Evolutionary conservation across 1,284 basidiomycete species (phyloP).

Genomic region (Malassezia japonica): DNA sequence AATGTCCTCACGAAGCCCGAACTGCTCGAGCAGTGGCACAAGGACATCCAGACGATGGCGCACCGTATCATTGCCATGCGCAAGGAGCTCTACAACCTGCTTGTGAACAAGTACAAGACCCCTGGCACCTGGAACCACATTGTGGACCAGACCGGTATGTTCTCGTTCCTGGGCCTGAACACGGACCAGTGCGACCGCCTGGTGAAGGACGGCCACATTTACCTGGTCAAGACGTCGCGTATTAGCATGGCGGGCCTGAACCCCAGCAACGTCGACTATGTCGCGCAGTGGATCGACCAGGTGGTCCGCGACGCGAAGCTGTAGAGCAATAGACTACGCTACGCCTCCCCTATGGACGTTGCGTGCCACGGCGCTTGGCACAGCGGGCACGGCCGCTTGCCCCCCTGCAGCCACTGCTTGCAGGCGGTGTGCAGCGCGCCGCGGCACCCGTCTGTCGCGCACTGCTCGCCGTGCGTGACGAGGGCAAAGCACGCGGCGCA

Average conservation of each 20-base stretch:
- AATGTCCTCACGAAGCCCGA: conserved; percentile 54
- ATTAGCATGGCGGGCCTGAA: conserved; percentile 90
- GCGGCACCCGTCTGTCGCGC: conserved; percentile 4
- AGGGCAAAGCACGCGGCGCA: conserved; percentile 13
- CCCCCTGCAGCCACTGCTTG: background rate
- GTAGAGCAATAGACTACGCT: background rate
- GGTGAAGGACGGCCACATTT: conserved; percentile 70
- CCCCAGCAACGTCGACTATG: conserved; percentile 55
- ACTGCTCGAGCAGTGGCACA: conserved; percentile 77
- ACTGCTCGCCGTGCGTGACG: conserved; percentile 14
- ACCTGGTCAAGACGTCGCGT: conserved; percentile 73
- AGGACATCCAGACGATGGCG: conserved; percentile 83
- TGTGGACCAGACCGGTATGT: conserved; percentile 46
- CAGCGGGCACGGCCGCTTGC: background rate
- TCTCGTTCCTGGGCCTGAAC: conserved; percentile 42
- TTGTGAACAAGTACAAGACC: conserved; percentile 76
- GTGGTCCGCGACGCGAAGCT: conserved; percentile 33
- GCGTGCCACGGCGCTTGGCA: conserved; percentile 10
- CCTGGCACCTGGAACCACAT: conserved; percentile 71
- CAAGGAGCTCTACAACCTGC: conserved; percentile 63
- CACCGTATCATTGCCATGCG: conserved; percentile 83
- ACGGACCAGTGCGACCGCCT: conserved; percentile 60
- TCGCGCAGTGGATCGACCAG: conserved; percentile 44
- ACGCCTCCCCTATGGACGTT: background rate
- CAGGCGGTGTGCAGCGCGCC: conserved; percentile 15